These are phyloP conservation scores for Marchantia polymorpha DNA, from an alignment of 225 moss, liverwort and hornwort species.

Conservation along the genomic window DNA sequence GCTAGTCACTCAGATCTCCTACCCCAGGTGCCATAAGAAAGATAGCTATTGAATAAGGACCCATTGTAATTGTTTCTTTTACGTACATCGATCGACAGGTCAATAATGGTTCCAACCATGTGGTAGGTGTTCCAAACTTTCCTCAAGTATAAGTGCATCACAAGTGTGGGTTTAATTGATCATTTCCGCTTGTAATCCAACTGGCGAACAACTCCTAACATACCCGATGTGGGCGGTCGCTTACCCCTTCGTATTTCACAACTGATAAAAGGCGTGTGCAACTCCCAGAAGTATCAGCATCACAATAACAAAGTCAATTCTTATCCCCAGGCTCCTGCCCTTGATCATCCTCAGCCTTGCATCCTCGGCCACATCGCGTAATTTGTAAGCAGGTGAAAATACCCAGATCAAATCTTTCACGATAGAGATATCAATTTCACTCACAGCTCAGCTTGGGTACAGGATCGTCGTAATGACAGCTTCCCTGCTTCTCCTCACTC, in stretches of 20 bases:
- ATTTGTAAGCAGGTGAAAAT: background rate
- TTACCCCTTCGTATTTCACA: background rate
- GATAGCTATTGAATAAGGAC: background rate
- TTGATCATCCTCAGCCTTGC: constrained; percentile 1
- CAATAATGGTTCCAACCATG: background rate
- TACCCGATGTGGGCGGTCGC: background rate
- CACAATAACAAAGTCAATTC: constrained; percentile 1
- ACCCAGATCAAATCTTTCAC: background rate
- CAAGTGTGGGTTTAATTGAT: background rate
- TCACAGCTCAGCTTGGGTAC: background rate
- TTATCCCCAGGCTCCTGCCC: background rate
- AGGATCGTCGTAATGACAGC: background rate
- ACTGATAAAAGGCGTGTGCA: background rate
- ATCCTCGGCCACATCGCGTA: background rate
- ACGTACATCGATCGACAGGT: background rate
- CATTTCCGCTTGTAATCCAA: background rate
- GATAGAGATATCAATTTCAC: too few relatives aligned
- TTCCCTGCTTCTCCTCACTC: background rate
- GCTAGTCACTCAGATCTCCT: background rate
- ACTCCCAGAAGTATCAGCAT: background rate
- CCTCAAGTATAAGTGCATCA: background rate
- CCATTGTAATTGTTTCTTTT: background rate
- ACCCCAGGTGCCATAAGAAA: background rate
- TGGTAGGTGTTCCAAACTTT: background rate
- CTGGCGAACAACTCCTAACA: background rate